A percentile compares a stretch with the other conserved stretches of the same genome.
These are phyloP conservation scores for Dactylellina leptospora DNA, from an alignment of 2,329 filamentous ascomycete genomes.

Conservation along the genomic window DNA sequence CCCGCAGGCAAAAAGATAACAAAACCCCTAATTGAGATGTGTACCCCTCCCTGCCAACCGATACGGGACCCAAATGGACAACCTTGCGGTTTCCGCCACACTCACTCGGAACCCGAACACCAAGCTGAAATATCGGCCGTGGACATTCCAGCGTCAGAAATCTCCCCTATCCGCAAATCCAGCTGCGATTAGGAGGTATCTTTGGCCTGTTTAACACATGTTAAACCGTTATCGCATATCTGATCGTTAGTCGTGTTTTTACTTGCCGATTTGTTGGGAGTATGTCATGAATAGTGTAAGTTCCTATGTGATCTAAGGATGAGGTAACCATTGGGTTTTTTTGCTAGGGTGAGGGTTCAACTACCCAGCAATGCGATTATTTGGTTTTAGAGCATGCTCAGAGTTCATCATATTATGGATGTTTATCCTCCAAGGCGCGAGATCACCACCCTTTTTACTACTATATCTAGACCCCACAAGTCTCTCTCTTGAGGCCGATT, in stretches of 20 bases:
- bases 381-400: constrained; percentile 1
- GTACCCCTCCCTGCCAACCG: not conserved
- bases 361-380: not conserved
- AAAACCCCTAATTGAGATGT: not conserved
- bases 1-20: no score
- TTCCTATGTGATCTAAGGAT: not conserved
- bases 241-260: not conserved
- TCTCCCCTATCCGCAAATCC: not conserved
- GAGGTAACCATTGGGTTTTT: constrained; percentile 5
- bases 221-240: not conserved
- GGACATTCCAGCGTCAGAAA: not conserved
- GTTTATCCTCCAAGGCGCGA: not conserved
- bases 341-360: not conserved
- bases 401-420: not conserved
- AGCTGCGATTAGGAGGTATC: not conserved
- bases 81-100: not conserved
- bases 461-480: not conserved
- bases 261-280: not conserved
- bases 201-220: not conserved
- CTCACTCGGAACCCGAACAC: not conserved
- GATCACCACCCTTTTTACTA: not conserved
- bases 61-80: not conserved
- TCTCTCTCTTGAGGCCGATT: not conserved
- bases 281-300: not conserved
- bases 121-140: not conserved